Evolutionary conservation across 192 early-diverging fungal species (phyloP).

Genomic region (Entomortierella chlamydospora): DNA sequence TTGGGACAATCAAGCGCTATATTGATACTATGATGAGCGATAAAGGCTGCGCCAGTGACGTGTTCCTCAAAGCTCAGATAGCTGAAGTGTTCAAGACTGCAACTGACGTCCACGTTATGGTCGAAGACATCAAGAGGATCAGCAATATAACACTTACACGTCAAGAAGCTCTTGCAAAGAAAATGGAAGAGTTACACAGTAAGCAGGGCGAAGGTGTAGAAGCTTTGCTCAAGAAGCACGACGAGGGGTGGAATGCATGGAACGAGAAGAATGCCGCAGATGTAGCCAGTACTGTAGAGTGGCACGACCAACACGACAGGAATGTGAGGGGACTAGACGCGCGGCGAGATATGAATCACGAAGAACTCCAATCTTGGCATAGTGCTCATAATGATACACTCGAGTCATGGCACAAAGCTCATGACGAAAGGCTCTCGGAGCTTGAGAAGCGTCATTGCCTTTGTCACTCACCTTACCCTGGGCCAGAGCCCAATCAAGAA

Average conservation of each 20-base stretch:
- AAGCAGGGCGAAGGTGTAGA: constrained; percentile 4
- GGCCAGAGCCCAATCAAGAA: not conserved
- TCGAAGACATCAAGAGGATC: constrained; percentile 21
- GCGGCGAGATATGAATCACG: not conserved
- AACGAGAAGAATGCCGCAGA: not conserved
- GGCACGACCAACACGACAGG: constrained; percentile 15
- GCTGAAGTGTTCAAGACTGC: constrained; percentile 4
- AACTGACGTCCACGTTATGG: not conserved
- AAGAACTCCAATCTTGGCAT: constrained; percentile 4
- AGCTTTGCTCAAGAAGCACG: constrained; percentile 6
- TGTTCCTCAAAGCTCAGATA: not conserved
- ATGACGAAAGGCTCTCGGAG: not conserved
- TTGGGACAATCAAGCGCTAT: not conserved
- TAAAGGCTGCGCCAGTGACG: not conserved
- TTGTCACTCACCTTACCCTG: not conserved
- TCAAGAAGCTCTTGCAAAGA: constrained; percentile 6
- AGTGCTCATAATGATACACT: not conserved
- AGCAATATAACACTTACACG: not conserved
- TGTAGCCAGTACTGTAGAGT: not conserved
- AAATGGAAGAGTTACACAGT: constrained; percentile 9
- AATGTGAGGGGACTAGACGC: constrained; percentile 1
- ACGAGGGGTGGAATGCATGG: constrained; percentile 7
- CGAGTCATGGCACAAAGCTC: constrained; percentile 10
- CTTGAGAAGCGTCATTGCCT: constrained; percentile 1
- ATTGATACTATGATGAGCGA: not conserved